Percentiles rank a stretch among this genome's conserved stretches.
These are phyloP conservation scores for Zostera marina DNA, from an alignment of 116 monocot genomes.

Conservation along the genomic window DNA sequence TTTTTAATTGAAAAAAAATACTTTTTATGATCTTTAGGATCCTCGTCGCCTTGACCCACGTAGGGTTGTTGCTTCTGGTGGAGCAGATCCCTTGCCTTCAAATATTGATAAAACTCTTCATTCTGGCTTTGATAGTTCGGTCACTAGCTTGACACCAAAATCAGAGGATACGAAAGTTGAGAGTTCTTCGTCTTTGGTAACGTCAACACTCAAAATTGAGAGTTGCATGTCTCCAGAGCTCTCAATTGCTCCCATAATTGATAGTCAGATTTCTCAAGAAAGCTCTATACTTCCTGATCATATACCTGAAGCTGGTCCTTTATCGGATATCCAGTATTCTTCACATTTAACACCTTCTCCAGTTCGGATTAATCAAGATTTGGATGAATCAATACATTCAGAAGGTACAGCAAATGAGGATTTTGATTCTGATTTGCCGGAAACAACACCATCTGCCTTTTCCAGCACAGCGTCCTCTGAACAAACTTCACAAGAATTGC, in stretches of 20 bases:
- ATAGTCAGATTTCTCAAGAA: constrained; percentile 16
- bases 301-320: constrained; percentile 11
- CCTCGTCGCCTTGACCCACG: constrained; percentile 97
- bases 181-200: constrained; percentile 6
- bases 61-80: constrained; percentile 20
- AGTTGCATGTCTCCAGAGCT: constrained; percentile 17
- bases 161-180: constrained; percentile 15
- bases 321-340: constrained; percentile 15
- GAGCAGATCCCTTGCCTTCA: constrained; percentile 9
- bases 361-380: constrained; percentile 22
- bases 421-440: constrained; percentile 21
- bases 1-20: not conserved
- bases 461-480: constrained; percentile 19
- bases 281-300: constrained; percentile 13
- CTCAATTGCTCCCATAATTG: constrained; percentile 9
- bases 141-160: constrained; percentile 11
- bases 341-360: constrained; percentile 23
- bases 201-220: constrained; percentile 15
- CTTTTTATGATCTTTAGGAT: constrained; percentile 38
- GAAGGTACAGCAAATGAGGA: constrained; percentile 27
- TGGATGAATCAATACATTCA: constrained; percentile 22
- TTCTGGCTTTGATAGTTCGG: constrained; percentile 10
- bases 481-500: constrained; percentile 36
- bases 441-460: constrained; percentile 27
- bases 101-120: constrained; percentile 28